Percentiles rank a stretch among this genome's conserved stretches.
Evolutionary conservation across 2,329 filamentous ascomycete species (phyloP).

Genomic region (Microsporum ferrugineum): DNA sequence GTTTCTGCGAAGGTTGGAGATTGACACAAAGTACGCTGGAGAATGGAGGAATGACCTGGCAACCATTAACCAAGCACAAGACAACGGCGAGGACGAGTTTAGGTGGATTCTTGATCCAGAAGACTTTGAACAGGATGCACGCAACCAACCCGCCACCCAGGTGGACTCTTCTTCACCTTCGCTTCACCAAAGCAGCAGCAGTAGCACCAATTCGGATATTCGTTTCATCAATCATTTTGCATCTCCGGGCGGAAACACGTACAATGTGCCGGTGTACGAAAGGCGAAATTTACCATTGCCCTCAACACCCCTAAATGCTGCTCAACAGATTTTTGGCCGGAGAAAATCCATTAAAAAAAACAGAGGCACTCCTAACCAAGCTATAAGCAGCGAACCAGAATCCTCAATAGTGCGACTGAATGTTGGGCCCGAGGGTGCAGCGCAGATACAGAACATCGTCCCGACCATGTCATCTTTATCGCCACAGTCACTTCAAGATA

Average conservation of each 20-base stretch:
- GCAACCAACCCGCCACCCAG: background rate
- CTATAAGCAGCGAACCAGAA: background rate
- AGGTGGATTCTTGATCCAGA: conserved; percentile 9
- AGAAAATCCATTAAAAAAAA: conserved; percentile 3
- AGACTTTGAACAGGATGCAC: background rate
- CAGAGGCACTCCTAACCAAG: background rate
- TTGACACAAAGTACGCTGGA: conserved; percentile 24
- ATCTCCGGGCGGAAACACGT: background rate
- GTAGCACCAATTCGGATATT: background rate
- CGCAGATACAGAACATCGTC: conserved; percentile 14
- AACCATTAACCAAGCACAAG: conserved; percentile 6
- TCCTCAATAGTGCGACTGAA: conserved; percentile 16
- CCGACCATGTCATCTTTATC: background rate
- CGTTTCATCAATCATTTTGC: conserved; percentile 13
- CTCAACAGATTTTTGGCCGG: conserved; percentile 9
- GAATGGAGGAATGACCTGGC: conserved; percentile 24
- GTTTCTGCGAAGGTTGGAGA: conserved; percentile 22
- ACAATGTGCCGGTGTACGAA: background rate
- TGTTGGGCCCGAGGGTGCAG: conserved; percentile 17
- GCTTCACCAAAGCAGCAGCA: background rate
- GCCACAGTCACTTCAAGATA: background rate
- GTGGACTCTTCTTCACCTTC: background rate
- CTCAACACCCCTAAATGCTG: conserved; percentile 6
- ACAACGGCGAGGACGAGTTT: conserved; percentile 14
- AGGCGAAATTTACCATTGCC: background rate